Evolutionary conservation across 2,329 filamentous ascomycete species (phyloP).

Genomic region (Nemania sp.): DNA sequence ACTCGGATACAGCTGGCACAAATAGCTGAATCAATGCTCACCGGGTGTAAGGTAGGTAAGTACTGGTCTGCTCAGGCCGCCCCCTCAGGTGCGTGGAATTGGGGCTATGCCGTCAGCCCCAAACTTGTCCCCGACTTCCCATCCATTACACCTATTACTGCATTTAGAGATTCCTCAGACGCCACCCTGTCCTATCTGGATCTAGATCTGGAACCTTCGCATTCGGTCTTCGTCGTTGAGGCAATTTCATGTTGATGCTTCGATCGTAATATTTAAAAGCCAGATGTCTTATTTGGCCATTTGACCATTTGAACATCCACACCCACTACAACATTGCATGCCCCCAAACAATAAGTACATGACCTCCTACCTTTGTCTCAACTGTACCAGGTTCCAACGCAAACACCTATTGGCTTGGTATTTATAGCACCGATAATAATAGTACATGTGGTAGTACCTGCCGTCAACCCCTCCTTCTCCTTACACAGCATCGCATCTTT

Average conservation of each 20-base stretch:
- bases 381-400: too few species aligned
- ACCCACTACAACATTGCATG: too few species aligned
- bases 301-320: too few species aligned
- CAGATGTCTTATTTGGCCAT: too few species aligned
- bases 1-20: neutral
- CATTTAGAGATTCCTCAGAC: neutral
- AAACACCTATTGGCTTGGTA: constrained; percentile 5
- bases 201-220: constrained; percentile 4
- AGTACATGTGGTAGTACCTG: neutral
- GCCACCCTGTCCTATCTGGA: neutral
- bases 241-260: too few species aligned
- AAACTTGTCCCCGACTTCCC: neutral
- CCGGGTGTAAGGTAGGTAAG: neutral
- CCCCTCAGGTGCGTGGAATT: neutral
- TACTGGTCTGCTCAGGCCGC: neutral
- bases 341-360: too few species aligned
- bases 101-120: neutral
- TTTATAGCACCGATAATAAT: constrained; percentile 4
- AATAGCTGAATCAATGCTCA: neutral
- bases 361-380: too few species aligned
- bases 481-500: neutral
- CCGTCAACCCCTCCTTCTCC: constrained; percentile 1
- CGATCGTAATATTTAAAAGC: too few species aligned
- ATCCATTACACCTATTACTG: neutral
- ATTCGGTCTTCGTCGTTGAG: neutral